Evolutionary conservation across 73 alveolate species (phyloP).

Genomic region (Paramecium sonneborni): DNA sequence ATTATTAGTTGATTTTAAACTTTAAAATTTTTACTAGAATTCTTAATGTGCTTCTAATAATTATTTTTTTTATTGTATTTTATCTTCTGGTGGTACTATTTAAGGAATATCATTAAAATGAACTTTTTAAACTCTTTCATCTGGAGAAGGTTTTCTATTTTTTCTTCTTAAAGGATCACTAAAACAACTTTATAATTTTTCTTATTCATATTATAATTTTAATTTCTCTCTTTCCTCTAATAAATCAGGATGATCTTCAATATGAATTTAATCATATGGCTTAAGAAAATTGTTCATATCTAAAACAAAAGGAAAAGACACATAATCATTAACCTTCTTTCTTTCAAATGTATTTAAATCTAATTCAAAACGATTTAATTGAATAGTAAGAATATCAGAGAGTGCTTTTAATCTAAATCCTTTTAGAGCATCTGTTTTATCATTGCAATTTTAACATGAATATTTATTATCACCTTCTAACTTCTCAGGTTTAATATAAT

Average conservation of each 20-base stretch:
- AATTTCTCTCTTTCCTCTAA: neutral
- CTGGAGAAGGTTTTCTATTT: conserved; percentile 43
- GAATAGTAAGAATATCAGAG: conserved; percentile 84
- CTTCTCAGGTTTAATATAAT: conserved; percentile 89
- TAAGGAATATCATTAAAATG: neutral
- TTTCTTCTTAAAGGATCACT: neutral
- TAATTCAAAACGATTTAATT: conserved; percentile 88
- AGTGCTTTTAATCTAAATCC: conserved; percentile 80
- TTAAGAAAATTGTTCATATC: conserved; percentile 80
- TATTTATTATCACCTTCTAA: conserved; percentile 88
- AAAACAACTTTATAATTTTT: conserved; percentile 62
- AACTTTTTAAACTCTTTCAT: neutral
- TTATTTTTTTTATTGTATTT: neutral
- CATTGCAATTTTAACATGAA: conserved; percentile 85
- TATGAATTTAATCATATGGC: conserved; percentile 67
- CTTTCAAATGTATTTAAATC: conserved; percentile 66
- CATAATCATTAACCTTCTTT: conserved; percentile 61
- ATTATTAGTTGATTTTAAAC: neutral
- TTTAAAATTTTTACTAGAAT: conserved; percentile 18
- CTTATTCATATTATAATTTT: conserved; percentile 21
- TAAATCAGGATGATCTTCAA: conserved; percentile 34
- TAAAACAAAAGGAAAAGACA: conserved; percentile 77
- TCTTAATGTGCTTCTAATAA: conserved; percentile 43
- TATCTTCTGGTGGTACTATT: conserved; percentile 23
- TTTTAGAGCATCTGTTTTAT: conserved; percentile 88